A percentile compares a stretch with the other conserved stretches of the same genome.
These are phyloP conservation scores for Cercophora sp. DNA, from an alignment of 495 filamentous ascomycete species.

Conservation along the genomic window DNA sequence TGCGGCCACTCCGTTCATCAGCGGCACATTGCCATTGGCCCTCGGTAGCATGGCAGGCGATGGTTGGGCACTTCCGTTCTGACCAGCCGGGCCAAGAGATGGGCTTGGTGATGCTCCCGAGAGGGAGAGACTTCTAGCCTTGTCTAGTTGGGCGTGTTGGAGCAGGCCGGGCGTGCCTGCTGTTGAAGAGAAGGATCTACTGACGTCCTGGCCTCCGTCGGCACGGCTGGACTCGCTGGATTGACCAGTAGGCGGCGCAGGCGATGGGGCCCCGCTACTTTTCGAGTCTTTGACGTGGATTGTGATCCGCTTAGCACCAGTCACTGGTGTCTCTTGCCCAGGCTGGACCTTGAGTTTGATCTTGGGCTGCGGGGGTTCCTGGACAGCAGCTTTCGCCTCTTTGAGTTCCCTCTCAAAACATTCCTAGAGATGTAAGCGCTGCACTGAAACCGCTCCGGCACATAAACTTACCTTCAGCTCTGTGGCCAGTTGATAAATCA, in stretches of 20 bases:
- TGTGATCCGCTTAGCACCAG: conserved; percentile 48
- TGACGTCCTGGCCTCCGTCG: conserved; percentile 28
- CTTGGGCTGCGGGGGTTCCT: conserved; percentile 65
- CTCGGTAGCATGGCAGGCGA: conserved; percentile 29
- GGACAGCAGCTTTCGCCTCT: conserved; percentile 61
- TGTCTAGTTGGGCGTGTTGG: conserved; percentile 29
- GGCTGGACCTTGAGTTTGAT: conserved; percentile 68
- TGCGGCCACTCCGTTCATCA: conserved; percentile 14
- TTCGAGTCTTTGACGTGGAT: conserved; percentile 51
- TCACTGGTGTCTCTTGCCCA: conserved; percentile 30
- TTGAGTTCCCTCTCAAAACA: conserved; percentile 61
- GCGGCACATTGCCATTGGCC: conserved; percentile 28
- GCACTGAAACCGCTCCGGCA: not conserved
- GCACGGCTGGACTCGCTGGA: conserved; percentile 29
- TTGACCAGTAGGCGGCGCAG: conserved; percentile 48
- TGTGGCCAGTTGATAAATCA: conserved; percentile 65
- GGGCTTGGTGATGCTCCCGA: conserved; percentile 48
- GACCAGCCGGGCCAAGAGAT: conserved; percentile 37
- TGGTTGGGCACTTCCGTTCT: conserved; percentile 37
- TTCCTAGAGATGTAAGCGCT: conserved; percentile 36
- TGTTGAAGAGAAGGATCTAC: conserved; percentile 17
- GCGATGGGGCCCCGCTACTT: conserved; percentile 47
- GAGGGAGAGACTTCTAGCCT: conserved; percentile 42
- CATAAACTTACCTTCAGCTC: conserved; percentile 62
- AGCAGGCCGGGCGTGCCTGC: conserved; percentile 23